Evolutionary conservation across 257 asterid species (phyloP), one percentile per base, ranked within the genome.

Genomic region (Ajuga chamaepitys): DNA sequence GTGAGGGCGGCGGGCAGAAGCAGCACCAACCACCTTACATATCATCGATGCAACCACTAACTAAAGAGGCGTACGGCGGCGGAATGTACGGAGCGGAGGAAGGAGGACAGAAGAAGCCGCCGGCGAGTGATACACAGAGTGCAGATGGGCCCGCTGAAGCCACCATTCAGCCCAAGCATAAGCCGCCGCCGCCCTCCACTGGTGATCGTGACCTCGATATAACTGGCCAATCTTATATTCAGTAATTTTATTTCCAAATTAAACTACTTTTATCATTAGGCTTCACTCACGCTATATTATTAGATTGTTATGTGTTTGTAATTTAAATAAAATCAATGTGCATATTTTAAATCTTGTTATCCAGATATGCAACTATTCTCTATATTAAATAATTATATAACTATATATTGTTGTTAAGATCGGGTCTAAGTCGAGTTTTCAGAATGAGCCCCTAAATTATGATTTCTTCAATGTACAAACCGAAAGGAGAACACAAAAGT

Each of bases 211-310:
- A 75, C 62, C 70, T 80, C 28, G 95, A 89, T 51, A 83, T 86
- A 58, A 86, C 87, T 2, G 91, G 95, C 61, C 95, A 84, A 74
- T 89, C 94, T 51, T 89, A 86, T 46, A 85, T 86, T 37, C 95
- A 86, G 73, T 86, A 24, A 52, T 69, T 58, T 3, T 30, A 30
- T 30, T 30, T 1, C 7, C n/a, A n/a, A n/a, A n/a, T n/a, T n/a
- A n/a, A n/a, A n/a, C n/a, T n/a, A n/a, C 37, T 30, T 30, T 3
- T 30, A 4, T 3, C 7, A 28, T 2, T 28, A 28, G 2, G 34
- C 34, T 28, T 28, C 34, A 28, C n/a, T n/a, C n/a, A n/a, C n/a
- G n/a, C n/a, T n/a, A n/a, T n/a, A n/a, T n/a, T n/a, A n/a, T n/a
- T n/a, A n/a, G n/a, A n/a, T n/a, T n/a, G n/a, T n/a, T n/a, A n/a